Base-by-base conservation (phyloP, 805 yeast genomes). In the Candida golubevii region DNA sequence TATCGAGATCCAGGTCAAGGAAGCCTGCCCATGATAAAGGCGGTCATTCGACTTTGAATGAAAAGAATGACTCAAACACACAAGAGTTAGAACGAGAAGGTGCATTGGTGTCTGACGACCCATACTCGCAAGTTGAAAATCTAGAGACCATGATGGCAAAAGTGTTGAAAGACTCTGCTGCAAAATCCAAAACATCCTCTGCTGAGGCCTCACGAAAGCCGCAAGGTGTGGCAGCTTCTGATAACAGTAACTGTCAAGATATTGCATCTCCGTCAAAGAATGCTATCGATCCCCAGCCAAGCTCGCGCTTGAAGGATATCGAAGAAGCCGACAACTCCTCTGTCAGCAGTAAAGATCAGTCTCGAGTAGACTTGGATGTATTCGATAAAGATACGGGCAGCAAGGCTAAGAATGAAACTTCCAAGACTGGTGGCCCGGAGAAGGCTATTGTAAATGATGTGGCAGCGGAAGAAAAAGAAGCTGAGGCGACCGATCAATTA, bases 1-100 rank as follows among this genome's bases (percentile, higher is more conserved):
- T 81, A 36, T 81, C 86, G 1, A 69, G 85, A 60, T 80, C 85
- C 1, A 69, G 85, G 55, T 78, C 85, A 7, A 71, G 85, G 60
- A 53, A 50, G 29, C 55, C 56, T 4, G 39, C 50, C 7, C 39
- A 42, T 27, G 47, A 47, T 9, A 23, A 34, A 7, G 36, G 30
- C 4, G 35, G 43, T 11, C 34, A 15, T 28, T 39, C 37, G 55
- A 59, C 39, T 69, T 66, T 46, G 51, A 60, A 26, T 13, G 67
- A 69, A 13, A 57, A 60, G 47, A 58, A 58, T 40, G 65, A 61
- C 42, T 55, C 58, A 39, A 55, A 53, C 49, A 56, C 71, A n/a
- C 57, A 59, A 1, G 80, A 73, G 36, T 67, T 80, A 50, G 74
- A 68, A 31, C 63, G 71, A 42, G 85, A 78, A 54, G 86, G 85